Conservation (phyloP, 495 filamentous ascomycete genomes). For the Ramalina peruviana region DNA sequence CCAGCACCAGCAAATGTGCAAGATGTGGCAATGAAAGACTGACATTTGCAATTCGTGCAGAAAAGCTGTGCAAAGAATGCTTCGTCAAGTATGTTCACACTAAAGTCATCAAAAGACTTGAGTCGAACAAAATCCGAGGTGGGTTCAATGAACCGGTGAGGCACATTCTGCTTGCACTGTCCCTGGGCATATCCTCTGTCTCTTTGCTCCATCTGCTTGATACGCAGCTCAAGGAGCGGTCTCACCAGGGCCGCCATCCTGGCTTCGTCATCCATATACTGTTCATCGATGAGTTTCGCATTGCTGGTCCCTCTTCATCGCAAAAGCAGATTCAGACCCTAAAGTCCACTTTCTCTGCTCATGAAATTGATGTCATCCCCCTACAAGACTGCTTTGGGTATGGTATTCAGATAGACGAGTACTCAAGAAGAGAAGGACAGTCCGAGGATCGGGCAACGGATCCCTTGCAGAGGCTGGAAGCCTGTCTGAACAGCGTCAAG, state of each 20-base stretch:
- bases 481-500: slow-evolving; percentile 42
- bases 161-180: slow-evolving; percentile 62
- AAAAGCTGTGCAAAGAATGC: slow-evolving; percentile 47
- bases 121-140: slow-evolving; percentile 37
- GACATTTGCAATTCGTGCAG: slow-evolving; percentile 26
- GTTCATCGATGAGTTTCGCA: slow-evolving; percentile 43
- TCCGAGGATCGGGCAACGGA: neutral
- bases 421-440: neutral
- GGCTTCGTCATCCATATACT: slow-evolving; percentile 56
- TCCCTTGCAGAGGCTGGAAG: slow-evolving; percentile 32
- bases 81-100: slow-evolving; percentile 59
- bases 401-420: slow-evolving; percentile 19
- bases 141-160: slow-evolving; percentile 25
- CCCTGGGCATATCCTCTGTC: slow-evolving; percentile 72
- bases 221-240: slow-evolving; percentile 47
- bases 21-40: slow-evolving; percentile 29
- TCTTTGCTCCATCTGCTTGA: slow-evolving; percentile 63
- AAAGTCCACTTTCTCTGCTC: slow-evolving; percentile 41
- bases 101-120: slow-evolving; percentile 71
- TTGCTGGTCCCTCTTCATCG: slow-evolving; percentile 18
- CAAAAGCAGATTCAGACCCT: slow-evolving; percentile 24
- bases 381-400: slow-evolving; percentile 44
- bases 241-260: slow-evolving; percentile 36
- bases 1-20: slow-evolving; percentile 4
- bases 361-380: slow-evolving; percentile 38